phyloP scores from a whole-genome alignment of 1,284 basidiomycete species.

The Ceratobasidium sp. region DNA sequence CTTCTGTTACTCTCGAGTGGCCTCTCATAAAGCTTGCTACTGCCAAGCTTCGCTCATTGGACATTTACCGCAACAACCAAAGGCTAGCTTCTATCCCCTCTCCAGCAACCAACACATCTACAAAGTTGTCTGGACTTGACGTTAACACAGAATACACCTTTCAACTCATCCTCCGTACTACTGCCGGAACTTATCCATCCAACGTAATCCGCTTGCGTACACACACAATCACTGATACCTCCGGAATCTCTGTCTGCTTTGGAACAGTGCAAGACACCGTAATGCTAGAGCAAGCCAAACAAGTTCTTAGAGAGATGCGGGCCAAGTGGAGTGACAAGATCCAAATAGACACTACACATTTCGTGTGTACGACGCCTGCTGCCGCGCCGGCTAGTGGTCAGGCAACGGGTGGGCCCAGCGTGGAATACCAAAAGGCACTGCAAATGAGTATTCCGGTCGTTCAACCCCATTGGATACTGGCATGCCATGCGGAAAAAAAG shows the following conservation, averaged over 20 bases:
- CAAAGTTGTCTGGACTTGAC: constrained; percentile 88
- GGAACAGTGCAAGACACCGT: constrained; percentile 81
- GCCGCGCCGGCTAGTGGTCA: constrained; percentile 67
- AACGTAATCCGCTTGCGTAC: constrained; percentile 82
- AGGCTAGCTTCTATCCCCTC: constrained; percentile 85
- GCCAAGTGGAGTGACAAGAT: constrained; percentile 91
- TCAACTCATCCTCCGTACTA: constrained; percentile 88
- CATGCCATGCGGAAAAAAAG: constrained; percentile 83
- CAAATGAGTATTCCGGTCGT: constrained; percentile 90
- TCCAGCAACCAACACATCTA: constrained; percentile 80
- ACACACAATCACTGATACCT: constrained; percentile 92
- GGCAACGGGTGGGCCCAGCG: constrained; percentile 60
- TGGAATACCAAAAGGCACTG: constrained; percentile 89
- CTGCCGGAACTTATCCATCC: constrained; percentile 86
- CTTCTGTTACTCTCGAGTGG: constrained; percentile 93
- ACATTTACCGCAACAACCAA: constrained; percentile 89
- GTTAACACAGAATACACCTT: constrained; percentile 90
- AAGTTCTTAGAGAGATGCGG: constrained; percentile 79
- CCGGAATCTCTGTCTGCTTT: constrained; percentile 90
- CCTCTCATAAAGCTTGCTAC: constrained; percentile 82
- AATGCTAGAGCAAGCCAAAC: constrained; percentile 77
- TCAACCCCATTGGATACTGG: constrained; percentile 88
- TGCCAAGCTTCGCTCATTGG: constrained; percentile 81
- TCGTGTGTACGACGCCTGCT: constrained; percentile 89
- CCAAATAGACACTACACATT: constrained; percentile 96